phyloP scores from a whole-genome alignment of 108 stramenopile species.

The Tribonema minus region DNA sequence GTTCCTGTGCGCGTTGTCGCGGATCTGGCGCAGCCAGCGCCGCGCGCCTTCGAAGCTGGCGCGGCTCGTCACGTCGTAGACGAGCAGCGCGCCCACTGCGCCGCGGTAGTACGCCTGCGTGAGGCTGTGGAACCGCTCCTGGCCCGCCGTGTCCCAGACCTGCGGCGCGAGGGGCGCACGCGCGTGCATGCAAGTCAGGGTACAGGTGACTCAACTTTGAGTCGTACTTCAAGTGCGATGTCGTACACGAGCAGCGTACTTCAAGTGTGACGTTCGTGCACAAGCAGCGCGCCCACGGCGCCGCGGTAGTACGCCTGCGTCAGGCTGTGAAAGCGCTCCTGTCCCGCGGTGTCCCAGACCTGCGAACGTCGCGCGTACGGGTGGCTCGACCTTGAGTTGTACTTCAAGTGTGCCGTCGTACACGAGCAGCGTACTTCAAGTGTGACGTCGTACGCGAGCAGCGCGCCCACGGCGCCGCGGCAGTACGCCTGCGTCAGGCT shows the following conservation, averaged over 20 bases:
- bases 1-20: not conserved
- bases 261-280: slow-evolving; percentile 45
- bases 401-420: slow-evolving; percentile 39
- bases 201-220: slow-evolving; percentile 38
- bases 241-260: too few species aligned
- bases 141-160: too few species aligned
- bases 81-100: slow-evolving; percentile 45
- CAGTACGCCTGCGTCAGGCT: slow-evolving; percentile 28
- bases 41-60: slow-evolving; percentile 22
- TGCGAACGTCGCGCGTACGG: not conserved
- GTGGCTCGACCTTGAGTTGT: not conserved
- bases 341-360: slow-evolving; percentile 57
- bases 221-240: too few species aligned
- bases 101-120: slow-evolving; percentile 40
- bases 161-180: too few species aligned
- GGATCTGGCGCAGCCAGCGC: not conserved
- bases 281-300: slow-evolving; percentile 43
- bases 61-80: slow-evolving; percentile 49
- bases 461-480: slow-evolving; percentile 41
- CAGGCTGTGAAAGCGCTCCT: slow-evolving; percentile 37
- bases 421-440: slow-evolving; percentile 3
- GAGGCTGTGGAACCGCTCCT: too few species aligned
- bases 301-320: slow-evolving; percentile 40
- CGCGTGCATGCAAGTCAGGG: too few species aligned
- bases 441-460: slow-evolving; percentile 52